Evolutionary conservation across 2,329 filamentous ascomycete genomes (phyloP).

Genomic region (Colletotrichum siamense): DNA sequence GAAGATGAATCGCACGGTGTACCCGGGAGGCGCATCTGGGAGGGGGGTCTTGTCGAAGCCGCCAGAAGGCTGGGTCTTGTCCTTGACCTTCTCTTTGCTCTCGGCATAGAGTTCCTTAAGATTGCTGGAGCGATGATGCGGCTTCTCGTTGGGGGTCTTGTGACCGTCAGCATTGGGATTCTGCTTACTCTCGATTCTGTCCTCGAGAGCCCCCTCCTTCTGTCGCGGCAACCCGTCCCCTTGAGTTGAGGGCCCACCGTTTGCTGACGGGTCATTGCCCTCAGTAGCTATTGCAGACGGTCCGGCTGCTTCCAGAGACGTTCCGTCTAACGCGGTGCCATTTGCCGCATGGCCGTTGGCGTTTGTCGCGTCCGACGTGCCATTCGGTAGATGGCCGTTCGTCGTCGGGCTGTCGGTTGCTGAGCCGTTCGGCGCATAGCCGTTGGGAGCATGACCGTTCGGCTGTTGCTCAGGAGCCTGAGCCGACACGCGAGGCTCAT

Average conservation of each 20-base stretch:
- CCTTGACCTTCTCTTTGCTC: slow-evolving; percentile 43
- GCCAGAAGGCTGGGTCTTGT: slow-evolving; percentile 65
- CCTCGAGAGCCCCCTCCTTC: slow-evolving; percentile 6
- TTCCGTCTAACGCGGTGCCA: neutral
- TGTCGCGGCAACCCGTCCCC: neutral
- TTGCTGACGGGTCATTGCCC: slow-evolving; percentile 11
- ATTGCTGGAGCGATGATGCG: slow-evolving; percentile 25
- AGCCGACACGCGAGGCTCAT: neutral
- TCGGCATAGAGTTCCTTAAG: slow-evolving; percentile 39
- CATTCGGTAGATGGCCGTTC: neutral
- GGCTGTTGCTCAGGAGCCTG: neutral
- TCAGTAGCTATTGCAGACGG: neutral
- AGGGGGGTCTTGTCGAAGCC: slow-evolving; percentile 83
- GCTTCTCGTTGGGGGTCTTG: slow-evolving; percentile 14
- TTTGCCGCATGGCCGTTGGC: neutral
- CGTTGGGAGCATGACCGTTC: neutral
- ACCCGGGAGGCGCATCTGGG: slow-evolving; percentile 76
- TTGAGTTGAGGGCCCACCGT: slow-evolving; percentile 16
- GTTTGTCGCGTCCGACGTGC: neutral
- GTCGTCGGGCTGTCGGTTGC: neutral
- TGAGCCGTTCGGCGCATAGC: neutral
- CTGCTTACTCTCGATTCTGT: slow-evolving; percentile 14
- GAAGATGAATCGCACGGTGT: slow-evolving; percentile 85
- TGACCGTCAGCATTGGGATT: slow-evolving; percentile 20
- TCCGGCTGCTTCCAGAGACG: neutral